These are phyloP conservation scores for Schizophyllum amplum DNA, from an alignment of 1,284 basidiomycete species.

Conservation along the genomic window DNA sequence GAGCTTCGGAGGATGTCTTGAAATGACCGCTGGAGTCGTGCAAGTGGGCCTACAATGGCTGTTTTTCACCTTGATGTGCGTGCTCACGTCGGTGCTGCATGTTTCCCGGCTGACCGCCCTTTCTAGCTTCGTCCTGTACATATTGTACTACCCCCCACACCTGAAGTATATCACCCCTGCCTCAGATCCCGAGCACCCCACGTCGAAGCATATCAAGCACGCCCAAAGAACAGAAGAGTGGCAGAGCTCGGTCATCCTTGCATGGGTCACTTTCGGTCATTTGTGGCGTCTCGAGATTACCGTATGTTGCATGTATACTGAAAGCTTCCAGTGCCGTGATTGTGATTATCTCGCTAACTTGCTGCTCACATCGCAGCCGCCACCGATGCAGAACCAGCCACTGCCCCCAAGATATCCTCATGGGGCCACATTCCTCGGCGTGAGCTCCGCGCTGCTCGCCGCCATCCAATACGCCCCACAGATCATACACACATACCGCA, in stretches of 20 bases:
- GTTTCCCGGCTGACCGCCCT: not conserved
- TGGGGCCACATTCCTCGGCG: slow-evolving; percentile 85
- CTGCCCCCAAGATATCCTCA: slow-evolving; percentile 23
- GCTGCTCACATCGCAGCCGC: slow-evolving; percentile 34
- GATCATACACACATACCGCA: slow-evolving; percentile 69
- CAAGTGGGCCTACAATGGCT: slow-evolving; percentile 85
- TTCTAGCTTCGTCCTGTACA: slow-evolving; percentile 77
- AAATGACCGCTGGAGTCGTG: slow-evolving; percentile 76
- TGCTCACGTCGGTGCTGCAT: no score
- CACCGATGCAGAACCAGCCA: slow-evolving; percentile 27
- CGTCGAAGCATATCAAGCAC: slow-evolving; percentile 37
- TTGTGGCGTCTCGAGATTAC: slow-evolving; percentile 56
- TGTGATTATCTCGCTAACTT: slow-evolving; percentile 38
- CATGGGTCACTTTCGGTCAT: slow-evolving; percentile 67
- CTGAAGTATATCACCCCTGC: slow-evolving; percentile 52
- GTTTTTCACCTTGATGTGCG: slow-evolving; percentile 81
- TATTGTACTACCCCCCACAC: slow-evolving; percentile 85
- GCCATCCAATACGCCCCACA: slow-evolving; percentile 87
- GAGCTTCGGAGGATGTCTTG: slow-evolving; percentile 70
- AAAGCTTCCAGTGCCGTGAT: not conserved
- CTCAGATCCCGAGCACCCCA: slow-evolving; percentile 24
- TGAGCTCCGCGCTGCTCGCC: slow-evolving; percentile 75
- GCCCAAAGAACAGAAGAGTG: slow-evolving; percentile 58
- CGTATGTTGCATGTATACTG: slow-evolving; percentile 12
- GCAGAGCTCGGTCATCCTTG: slow-evolving; percentile 66